A percentile compares a stretch with the other conserved stretches of the same genome.
phyloP scores from a whole-genome alignment of 176 grass and related monocot genomes.

The Pontederia paniculata region DNA sequence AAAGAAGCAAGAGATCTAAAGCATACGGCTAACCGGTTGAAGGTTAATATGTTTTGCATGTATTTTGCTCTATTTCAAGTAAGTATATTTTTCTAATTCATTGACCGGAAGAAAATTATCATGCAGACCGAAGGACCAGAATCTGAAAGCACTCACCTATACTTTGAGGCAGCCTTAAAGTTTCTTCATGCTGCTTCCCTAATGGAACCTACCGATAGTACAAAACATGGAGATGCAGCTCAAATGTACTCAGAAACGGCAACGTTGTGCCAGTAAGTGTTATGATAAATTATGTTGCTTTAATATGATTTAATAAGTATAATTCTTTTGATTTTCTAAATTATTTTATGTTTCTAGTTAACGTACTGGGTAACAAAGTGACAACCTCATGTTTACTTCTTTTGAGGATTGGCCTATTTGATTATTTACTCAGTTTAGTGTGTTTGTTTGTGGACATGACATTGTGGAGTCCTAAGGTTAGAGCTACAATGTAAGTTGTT shows the following conservation, averaged over 20 bases:
- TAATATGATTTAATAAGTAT: neutral
- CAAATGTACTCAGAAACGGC: constrained; percentile 75
- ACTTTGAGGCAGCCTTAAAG: constrained; percentile 80
- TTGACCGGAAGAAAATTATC: neutral
- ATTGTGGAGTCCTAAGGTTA: no score
- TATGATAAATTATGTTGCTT: neutral
- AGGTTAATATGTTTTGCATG: constrained; percentile 31
- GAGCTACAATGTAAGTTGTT: no score
- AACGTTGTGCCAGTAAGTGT: constrained; percentile 76
- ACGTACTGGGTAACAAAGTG: neutral
- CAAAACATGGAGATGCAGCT: constrained; percentile 52
- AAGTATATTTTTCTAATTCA: neutral
- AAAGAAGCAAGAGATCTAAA: constrained; percentile 89
- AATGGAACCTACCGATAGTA: constrained; percentile 54
- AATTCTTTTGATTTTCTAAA: neutral
- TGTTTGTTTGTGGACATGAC: no score
- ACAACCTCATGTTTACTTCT: no score
- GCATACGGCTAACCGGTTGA: constrained; percentile 64
- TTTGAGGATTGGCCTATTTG: no score
- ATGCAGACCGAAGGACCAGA: constrained; percentile 55
- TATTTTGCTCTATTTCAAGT: neutral
- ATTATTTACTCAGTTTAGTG: no score
- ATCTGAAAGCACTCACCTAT: constrained; percentile 53
- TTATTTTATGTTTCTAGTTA: neutral
- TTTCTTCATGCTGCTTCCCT: constrained; percentile 78